Conservation (phyloP, 495 filamentous ascomycete species). For the Podospora comata region DNA sequence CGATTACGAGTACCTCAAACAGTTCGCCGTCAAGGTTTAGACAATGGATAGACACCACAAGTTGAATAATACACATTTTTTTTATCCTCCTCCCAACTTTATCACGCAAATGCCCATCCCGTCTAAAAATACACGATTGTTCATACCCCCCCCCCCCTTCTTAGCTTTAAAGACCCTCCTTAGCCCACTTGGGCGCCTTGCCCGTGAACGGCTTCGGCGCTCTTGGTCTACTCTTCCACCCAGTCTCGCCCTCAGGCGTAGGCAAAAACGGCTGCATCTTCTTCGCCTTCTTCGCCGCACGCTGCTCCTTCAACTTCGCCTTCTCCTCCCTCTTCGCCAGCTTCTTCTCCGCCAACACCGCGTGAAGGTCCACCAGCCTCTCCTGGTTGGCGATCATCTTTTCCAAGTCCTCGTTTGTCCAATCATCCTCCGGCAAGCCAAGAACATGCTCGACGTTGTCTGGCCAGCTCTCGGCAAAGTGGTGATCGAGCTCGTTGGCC, state of each 20-base stretch:
- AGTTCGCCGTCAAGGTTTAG: constrained; percentile 63
- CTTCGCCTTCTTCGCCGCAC: neutral
- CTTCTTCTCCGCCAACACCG: neutral
- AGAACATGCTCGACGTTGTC: constrained; percentile 59
- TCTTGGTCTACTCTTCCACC: neutral
- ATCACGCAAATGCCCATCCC: neutral
- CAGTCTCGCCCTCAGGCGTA: neutral
- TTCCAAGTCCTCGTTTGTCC: constrained; percentile 22
- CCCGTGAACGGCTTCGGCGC: neutral
- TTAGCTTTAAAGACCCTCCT: neutral
- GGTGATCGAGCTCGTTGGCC: constrained; percentile 62
- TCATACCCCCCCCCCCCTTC: neutral
- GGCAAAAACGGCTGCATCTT: neutral
- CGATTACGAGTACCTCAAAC: constrained; percentile 92
- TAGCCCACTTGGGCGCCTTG: neutral
- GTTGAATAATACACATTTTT: neutral
- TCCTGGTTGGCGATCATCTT: constrained; percentile 18
- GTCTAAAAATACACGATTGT: neutral
- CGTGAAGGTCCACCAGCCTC: neutral
- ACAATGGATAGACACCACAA: neutral
- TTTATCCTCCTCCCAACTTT: neutral
- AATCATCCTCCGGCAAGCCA: constrained; percentile 34
- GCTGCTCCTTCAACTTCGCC: neutral
- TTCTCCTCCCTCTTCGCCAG: neutral
- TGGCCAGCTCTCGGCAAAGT: constrained; percentile 67